Percentiles rank a stretch among this genome's conserved stretches.
Conservation (phyloP, 305 asterid species). For the Rubia peregrina region DNA sequence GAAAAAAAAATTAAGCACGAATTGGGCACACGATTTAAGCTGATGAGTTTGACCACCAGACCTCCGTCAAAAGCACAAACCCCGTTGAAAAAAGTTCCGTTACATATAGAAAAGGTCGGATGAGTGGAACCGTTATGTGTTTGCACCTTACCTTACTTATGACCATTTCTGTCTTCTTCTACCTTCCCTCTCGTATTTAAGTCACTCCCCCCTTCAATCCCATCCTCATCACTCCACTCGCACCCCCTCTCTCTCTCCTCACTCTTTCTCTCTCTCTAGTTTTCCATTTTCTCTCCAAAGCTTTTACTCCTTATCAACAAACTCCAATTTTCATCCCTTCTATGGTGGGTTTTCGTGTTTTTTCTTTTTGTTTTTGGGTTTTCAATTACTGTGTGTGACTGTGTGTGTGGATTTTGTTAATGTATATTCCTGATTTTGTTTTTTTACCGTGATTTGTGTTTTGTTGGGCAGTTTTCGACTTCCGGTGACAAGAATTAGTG, state of each 20-base stretch:
- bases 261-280: neutral
- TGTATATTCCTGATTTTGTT: neutral
- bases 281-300: neutral
- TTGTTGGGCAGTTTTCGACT: neutral
- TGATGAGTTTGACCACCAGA: neutral
- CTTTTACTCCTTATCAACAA: neutral
- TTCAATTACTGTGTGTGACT: neutral
- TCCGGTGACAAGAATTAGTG: neutral
- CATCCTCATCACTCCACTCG: neutral
- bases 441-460: neutral
- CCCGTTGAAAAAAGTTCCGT: neutral
- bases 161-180: slow-evolving; percentile 13
- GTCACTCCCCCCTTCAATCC: neutral
- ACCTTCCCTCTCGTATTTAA: slow-evolving; percentile 4
- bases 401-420: neutral
- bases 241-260: neutral
- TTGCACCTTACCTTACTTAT: slow-evolving; percentile 8
- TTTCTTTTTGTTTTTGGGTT: neutral
- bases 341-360: neutral
- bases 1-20: neutral
- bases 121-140: neutral
- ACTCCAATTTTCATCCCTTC: neutral
- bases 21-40: neutral
- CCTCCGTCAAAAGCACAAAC: neutral
- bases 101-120: neutral